These are phyloP conservation scores for Phialophora macrospora DNA, from an alignment of 2,329 filamentous ascomycete genomes.

Conservation along the genomic window DNA sequence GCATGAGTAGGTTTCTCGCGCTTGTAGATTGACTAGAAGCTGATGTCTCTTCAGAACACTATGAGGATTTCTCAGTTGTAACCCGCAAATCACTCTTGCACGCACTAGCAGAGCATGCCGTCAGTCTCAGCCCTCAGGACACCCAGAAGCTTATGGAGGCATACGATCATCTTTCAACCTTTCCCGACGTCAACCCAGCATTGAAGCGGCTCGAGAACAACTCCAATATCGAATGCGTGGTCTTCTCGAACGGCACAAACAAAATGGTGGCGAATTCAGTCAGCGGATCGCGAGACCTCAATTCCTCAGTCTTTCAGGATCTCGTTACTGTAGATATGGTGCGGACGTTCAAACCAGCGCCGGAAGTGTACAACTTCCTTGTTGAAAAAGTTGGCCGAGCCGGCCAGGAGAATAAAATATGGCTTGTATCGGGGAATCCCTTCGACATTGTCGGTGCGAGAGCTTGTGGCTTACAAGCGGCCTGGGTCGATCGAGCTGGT, in stretches of 20 bases:
- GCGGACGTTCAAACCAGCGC: constrained; percentile 68
- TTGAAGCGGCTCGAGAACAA: constrained; percentile 56
- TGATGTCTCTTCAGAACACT: constrained; percentile 55
- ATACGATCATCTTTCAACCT: constrained; percentile 68
- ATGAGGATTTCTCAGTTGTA: constrained; percentile 66
- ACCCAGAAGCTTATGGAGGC: constrained; percentile 62
- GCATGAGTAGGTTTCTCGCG: constrained; percentile 64
- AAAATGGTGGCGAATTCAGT: constrained; percentile 68
- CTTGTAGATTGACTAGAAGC: constrained; percentile 2
- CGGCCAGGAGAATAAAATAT: constrained; percentile 58
- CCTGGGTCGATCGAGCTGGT: constrained; percentile 69
- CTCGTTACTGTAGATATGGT: constrained; percentile 67
- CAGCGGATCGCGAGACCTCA: constrained; percentile 60
- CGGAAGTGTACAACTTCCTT: constrained; percentile 65
- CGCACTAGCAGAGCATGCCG: constrained; percentile 63
- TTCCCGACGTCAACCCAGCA: constrained; percentile 65
- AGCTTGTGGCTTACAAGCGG: constrained; percentile 64
- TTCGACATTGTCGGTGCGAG: constrained; percentile 73
- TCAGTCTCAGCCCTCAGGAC: constrained; percentile 52
- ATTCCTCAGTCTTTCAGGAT: constrained; percentile 56
- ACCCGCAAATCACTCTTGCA: constrained; percentile 67
- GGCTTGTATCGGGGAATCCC: constrained; percentile 73
- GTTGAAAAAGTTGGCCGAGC: constrained; percentile 56
- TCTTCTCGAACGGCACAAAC: constrained; percentile 73
- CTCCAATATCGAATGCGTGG: constrained; percentile 57